Percentiles rank a stretch among this genome's conserved stretches.
phyloP scores from a whole-genome alignment of 2,329 filamentous ascomycete genomes.

The Myriosclerotinia scirpicola region DNA sequence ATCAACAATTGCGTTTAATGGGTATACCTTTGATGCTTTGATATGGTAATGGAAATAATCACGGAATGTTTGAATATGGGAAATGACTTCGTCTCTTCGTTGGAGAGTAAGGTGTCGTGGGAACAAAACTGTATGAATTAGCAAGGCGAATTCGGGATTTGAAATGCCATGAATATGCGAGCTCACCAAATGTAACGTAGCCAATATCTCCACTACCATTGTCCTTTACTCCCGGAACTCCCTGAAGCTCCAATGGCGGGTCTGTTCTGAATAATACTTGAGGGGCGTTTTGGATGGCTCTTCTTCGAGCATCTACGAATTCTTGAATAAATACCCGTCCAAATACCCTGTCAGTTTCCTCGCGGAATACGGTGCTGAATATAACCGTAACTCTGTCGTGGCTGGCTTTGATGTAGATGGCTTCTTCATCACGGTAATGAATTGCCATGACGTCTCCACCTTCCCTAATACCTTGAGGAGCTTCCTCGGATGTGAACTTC shows the following conservation, averaged over 20 bases:
- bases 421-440: slow-evolving; percentile 97
- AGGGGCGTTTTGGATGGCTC: slow-evolving; percentile 96
- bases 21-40: slow-evolving; percentile 83
- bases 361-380: slow-evolving; percentile 96
- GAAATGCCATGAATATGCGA: slow-evolving; percentile 22
- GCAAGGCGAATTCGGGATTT: slow-evolving; percentile 24
- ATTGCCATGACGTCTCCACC: slow-evolving; percentile 93
- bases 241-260: slow-evolving; percentile 86
- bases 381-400: slow-evolving; percentile 98
- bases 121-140: slow-evolving; percentile 70
- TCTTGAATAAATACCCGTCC: slow-evolving; percentile 99
- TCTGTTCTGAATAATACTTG: slow-evolving; percentile 97
- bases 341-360: slow-evolving; percentile 96
- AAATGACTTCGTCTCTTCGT: slow-evolving; percentile 91
- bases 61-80: slow-evolving; percentile 98
- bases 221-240: slow-evolving; percentile 76
- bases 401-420: slow-evolving; percentile 97
- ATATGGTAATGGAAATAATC: slow-evolving; percentile 99
- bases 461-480: slow-evolving; percentile 85
- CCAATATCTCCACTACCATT: slow-evolving; percentile 82
- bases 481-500: slow-evolving; percentile 90
- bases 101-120: slow-evolving; percentile 89
- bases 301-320: slow-evolving; percentile 92
- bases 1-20: slow-evolving; percentile 8
- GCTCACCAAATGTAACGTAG: slow-evolving; percentile 94